Evolutionary conservation across 129 eudicot species (phyloP), one percentile per base, ranked within the genome.

Genomic region (Helianthus tuberosus): DNA sequence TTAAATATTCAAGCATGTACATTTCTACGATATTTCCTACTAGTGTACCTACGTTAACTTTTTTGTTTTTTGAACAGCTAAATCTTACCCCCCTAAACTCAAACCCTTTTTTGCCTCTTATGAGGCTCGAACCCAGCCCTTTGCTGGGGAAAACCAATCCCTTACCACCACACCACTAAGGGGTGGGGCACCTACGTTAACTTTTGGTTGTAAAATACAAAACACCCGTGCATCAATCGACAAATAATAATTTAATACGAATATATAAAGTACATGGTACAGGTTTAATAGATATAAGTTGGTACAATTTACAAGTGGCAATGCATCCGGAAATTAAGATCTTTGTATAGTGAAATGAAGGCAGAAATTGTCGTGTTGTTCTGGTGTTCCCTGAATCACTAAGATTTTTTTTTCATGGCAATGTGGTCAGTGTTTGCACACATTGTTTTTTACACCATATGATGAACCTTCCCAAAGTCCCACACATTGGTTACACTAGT

Each of bases 241-340:
- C 5, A 49, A 14, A 27, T 25, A 11, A 48, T 46, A 25, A 7
- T 23, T 23, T 13, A 11, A 16, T 12, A 11, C 4, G 0, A 11
- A 23, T 23, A 23, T 23, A 11, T 46, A 65, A 41, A 65, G 47
- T 15, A 32, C 44, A 14, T 32, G 16, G 8, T 1, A 32, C 44
- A 61, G 2, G 17, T 66, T 64, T 66, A 48, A 27, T 68, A 25
- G 29, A 68, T 27, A 29, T n/a, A 29, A 47, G 27, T 5, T 15
- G 14, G n/a, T 35, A 35, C 63, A 47, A 32, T 1, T 57, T 9
- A 57, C 36, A 57, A 51, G 49, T 69, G 50, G 49, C 74, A 69
- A 68, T 35, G 35, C 74, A 44, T 52, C 74, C 74, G 74, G 49
- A 69, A 69, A 69, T 69, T 8, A 69, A 69, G 74, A 69, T 69